Conservation (phyloP, 805 yeast species). For the Ogataea salicorniae region DNA sequence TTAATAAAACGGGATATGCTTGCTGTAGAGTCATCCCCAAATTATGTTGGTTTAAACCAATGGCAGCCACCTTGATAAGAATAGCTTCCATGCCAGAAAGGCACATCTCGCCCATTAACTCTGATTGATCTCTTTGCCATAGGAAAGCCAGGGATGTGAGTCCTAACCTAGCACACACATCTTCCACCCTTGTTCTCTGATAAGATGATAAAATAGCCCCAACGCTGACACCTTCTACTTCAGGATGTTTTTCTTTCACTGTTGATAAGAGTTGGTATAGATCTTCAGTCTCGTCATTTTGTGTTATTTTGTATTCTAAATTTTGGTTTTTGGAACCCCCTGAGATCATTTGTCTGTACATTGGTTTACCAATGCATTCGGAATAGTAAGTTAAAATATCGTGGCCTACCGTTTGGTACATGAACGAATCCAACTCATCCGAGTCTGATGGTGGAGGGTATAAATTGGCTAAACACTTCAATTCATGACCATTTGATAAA, state of each 20-base stretch:
- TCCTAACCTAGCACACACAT: conserved; percentile 73
- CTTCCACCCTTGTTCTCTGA: conserved; percentile 90
- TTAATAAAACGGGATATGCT: conserved; percentile 51
- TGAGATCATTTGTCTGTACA: conserved; percentile 61
- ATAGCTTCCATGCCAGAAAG: conserved; percentile 67
- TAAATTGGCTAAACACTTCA: conserved; percentile 80
- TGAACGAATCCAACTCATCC: conserved; percentile 82
- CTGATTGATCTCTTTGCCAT: conserved; percentile 85
- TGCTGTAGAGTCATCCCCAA: conserved; percentile 65
- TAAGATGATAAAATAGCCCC: conserved; percentile 97
- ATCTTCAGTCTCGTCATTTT: conserved; percentile 86
- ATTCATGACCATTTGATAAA: conserved; percentile 75
- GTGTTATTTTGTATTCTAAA: conserved; percentile 65
- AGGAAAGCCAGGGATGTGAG: conserved; percentile 68
- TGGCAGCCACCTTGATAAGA: conserved; percentile 88
- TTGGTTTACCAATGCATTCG: conserved; percentile 72
- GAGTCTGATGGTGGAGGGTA: conserved; percentile 51
- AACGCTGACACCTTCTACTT: conserved; percentile 79
- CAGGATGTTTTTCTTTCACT: conserved; percentile 57
- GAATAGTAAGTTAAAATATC: conserved; percentile 62
- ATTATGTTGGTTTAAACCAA: conserved; percentile 65
- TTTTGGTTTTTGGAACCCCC: conserved; percentile 61
- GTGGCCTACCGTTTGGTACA: conserved; percentile 98
- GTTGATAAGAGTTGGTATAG: conserved; percentile 46
- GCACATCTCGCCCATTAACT: conserved; percentile 80